Base-by-base conservation (phyloP, 768 basidiomycete species). In the Hericium coralloides region DNA sequence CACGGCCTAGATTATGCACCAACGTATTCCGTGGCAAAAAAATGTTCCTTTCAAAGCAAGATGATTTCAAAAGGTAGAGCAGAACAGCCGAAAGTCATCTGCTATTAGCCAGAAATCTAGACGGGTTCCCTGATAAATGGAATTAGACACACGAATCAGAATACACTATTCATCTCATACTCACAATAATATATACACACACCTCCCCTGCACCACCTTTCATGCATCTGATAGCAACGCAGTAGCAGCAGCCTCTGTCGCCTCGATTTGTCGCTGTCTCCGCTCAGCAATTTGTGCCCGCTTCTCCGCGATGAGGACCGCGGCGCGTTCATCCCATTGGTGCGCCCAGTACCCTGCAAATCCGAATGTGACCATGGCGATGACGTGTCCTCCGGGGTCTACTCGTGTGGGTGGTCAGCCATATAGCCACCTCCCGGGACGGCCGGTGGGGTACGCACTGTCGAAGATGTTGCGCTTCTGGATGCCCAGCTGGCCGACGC, bases 401-500 rank as follows among this genome's bases (percentile, higher is more conserved):
- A 65, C 12, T 49, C 31, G 10, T 31, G 31, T 9, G 31, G 31
- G 25, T 31, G 39, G 31, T n/a, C 25, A 14, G 26, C 3, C 31
- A 31, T 31, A 2, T 31, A 31, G 31, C 31, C 2, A 41, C 12
- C 7, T 7, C 12, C 14, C 6, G 9, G 18, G 47, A 48, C 20
- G 12, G 38, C 4, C 4, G 17, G 23, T 6, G 10, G 22, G 26
- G 10, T 52, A 80, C 92, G 69, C 67, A 95, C 93, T 91, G 49
- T 83, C 79, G 70, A 89, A 81, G 58, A 94, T 78, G 66, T 84
- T 83, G 65, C 87, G 78, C 67, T 79, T 84, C 70, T 92, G 87
- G 65, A 97, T 87, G 55, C 86, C 87, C 22, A 97, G 83, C 72
- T 95, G 92, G 64, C 89, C 91, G 59, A 92, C 76, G 58, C 94